Evolutionary conservation across 23 red algal genomes (phyloP).

Genomic region (Gracilaria domingensis): DNA sequence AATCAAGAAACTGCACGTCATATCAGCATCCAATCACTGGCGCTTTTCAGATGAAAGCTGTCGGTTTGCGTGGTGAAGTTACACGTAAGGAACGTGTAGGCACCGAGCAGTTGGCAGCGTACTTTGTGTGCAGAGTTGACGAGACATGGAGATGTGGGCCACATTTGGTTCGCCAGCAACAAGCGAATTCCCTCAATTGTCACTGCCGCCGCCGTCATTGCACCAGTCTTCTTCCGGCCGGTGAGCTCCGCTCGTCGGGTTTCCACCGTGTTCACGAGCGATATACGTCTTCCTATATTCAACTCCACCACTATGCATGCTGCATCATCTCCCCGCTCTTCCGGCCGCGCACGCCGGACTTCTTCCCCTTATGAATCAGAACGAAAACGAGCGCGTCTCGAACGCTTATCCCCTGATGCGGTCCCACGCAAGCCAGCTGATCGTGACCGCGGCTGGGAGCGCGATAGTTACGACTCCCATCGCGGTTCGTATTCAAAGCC

Average conservation of each 20-base stretch:
- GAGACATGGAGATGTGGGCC: not conserved
- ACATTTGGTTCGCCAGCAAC: not conserved
- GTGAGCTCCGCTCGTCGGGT: not conserved
- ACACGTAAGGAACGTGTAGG: not conserved
- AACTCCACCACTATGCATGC: not conserved
- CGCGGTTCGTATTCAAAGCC: slow-evolving; percentile 21
- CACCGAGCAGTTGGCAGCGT: not conserved
- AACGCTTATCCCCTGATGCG: slow-evolving; percentile 18
- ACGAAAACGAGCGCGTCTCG: slow-evolving; percentile 27
- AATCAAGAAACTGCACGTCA: too few relatives aligned
- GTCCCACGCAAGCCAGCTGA: slow-evolving; percentile 24
- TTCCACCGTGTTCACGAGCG: not conserved
- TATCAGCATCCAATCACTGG: too few relatives aligned
- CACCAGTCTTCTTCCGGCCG: not conserved
- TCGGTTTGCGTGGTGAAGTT: too few relatives aligned
- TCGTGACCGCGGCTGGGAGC: slow-evolving; percentile 26
- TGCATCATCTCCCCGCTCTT: slow-evolving; percentile 16
- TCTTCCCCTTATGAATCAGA: slow-evolving; percentile 41
- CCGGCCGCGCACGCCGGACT: slow-evolving; percentile 9
- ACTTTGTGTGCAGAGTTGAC: not conserved
- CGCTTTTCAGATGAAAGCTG: too few relatives aligned
- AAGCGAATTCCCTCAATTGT: not conserved
- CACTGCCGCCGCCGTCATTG: not conserved
- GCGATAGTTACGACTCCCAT: slow-evolving; percentile 3
- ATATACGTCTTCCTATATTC: not conserved